Evolutionary conservation across 768 basidiomycete species (phyloP), one percentile per base, ranked within the genome.

Genomic region (Psilocybe sp.): DNA sequence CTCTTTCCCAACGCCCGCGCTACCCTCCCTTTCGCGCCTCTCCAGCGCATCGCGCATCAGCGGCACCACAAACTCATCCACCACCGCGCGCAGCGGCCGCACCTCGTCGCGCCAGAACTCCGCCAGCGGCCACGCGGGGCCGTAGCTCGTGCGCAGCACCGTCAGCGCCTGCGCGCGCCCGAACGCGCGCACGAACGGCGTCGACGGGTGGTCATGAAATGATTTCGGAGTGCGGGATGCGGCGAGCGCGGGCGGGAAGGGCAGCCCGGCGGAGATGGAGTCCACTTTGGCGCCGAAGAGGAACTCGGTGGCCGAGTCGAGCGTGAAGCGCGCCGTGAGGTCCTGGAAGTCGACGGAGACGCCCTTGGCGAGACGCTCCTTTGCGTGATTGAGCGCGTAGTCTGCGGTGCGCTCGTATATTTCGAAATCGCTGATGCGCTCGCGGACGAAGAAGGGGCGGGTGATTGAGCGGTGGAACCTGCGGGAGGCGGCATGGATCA

Each of bases 361-460:
- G 3, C 80, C 81, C 16, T 66, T 62, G 2, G 58, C 49, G 28
- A 80, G 70, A 10, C 81, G 70, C 8, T 62, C 61, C 44, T 74
- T 76, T 50, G 80, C 69, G 39, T 70, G 59, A 5, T 60, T 55
- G 9, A 87, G 64, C 4, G 76, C 72, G 28, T 74, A 62, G 39
- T 73, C 70, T 5, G 79, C 70, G 40, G 82, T 80, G 11, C 75
- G 67, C 46, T 78, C 80, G 54, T 84, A 84, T 31, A 77, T 80
- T 35, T 83, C 77, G 49, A 84, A 85, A 58, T 84, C 76, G 43
- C 72, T 76, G 41, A 85, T 76, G 36, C 75, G 68, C 23, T 86
- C 84, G 33, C 72, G 75, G 49, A 63, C 75, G 69, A 88, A 87
- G 70, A 87, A 87, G 0, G 85, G 85, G 0, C 86, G 78, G 0